A percentile compares a stretch with the other conserved stretches of the same genome.
Conservation (phyloP, 495 filamentous ascomycete genomes). For the Cercophora scortea region DNA sequence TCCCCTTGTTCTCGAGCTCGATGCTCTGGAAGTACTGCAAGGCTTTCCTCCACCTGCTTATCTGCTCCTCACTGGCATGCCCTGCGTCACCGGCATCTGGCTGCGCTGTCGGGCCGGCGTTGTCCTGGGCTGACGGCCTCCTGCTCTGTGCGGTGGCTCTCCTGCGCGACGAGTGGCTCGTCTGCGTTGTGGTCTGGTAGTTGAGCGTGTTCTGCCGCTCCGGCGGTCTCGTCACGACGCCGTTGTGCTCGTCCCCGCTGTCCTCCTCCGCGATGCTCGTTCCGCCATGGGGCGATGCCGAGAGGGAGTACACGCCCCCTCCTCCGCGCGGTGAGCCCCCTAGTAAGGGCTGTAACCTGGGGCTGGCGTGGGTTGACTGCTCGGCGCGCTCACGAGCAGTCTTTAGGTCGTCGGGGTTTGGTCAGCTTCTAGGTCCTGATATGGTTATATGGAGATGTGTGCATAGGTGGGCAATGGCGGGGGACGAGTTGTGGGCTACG, state of each 20-base stretch:
- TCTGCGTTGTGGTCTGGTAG: constrained; percentile 28
- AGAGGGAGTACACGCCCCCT: constrained; percentile 2
- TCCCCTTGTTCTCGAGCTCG: constrained; percentile 94
- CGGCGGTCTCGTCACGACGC: constrained; percentile 24
- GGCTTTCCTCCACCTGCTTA: constrained; percentile 28
- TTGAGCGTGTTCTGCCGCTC: constrained; percentile 14
- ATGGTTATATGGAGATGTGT: not conserved
- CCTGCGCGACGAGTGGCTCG: constrained; percentile 11
- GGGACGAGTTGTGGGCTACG: constrained; percentile 7
- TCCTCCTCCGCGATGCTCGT: constrained; percentile 9
- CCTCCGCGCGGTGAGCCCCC: constrained; percentile 1
- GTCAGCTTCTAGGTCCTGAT: not conserved
- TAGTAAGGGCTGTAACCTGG: constrained; percentile 18
- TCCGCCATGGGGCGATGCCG: constrained; percentile 1
- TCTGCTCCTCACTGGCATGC: constrained; percentile 6
- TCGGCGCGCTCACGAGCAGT: constrained; percentile 25
- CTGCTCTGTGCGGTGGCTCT: constrained; percentile 8
- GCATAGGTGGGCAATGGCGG: not conserved
- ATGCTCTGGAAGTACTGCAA: constrained; percentile 70
- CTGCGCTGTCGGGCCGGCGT: not conserved
- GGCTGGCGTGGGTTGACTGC: constrained; percentile 10
- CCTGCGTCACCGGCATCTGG: constrained; percentile 1
- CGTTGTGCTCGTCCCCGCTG: constrained; percentile 20
- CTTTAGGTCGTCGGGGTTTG: constrained; percentile 1
- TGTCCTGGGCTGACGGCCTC: constrained; percentile 2